These are phyloP conservation scores for Fusarium annulatum DNA, from an alignment of 2,329 filamentous ascomycete species.

Conservation along the genomic window DNA sequence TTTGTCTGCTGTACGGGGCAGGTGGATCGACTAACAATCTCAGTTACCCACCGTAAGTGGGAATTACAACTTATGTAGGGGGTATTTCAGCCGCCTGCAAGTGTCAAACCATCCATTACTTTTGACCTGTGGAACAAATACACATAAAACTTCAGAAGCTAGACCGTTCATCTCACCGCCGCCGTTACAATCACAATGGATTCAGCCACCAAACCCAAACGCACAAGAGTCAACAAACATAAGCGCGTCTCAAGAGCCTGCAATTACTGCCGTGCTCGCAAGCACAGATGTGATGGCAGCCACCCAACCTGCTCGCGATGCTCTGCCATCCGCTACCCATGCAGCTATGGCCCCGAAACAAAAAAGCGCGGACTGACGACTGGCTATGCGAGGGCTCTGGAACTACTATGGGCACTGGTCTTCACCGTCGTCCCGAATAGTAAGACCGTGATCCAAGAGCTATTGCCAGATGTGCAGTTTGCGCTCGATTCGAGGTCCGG, in stretches of 20 bases:
- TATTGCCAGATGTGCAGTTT: neutral
- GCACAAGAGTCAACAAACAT: neutral
- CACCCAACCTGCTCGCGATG: neutral
- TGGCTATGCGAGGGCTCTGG: neutral
- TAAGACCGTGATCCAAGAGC: neutral
- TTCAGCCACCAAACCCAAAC: neutral
- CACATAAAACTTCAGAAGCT: too few relatives aligned
- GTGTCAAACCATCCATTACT: neutral
- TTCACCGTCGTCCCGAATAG: neutral
- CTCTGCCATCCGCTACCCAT: neutral
- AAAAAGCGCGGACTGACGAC: neutral
- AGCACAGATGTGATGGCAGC: neutral
- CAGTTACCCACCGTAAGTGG: neutral
- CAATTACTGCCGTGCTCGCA: neutral
- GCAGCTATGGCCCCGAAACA: neutral
- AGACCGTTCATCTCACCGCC: neutral
- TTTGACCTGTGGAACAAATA: too few relatives aligned
- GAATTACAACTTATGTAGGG: neutral
- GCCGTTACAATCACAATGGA: neutral
- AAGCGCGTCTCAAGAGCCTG: neutral
- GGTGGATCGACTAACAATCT: neutral
- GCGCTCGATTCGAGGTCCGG: neutral
- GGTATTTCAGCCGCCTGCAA: neutral
- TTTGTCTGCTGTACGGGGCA: neutral
- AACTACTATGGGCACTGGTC: neutral